Conservation (phyloP, 352 stramenopile species). For the Phytopythium oedochilum region DNA sequence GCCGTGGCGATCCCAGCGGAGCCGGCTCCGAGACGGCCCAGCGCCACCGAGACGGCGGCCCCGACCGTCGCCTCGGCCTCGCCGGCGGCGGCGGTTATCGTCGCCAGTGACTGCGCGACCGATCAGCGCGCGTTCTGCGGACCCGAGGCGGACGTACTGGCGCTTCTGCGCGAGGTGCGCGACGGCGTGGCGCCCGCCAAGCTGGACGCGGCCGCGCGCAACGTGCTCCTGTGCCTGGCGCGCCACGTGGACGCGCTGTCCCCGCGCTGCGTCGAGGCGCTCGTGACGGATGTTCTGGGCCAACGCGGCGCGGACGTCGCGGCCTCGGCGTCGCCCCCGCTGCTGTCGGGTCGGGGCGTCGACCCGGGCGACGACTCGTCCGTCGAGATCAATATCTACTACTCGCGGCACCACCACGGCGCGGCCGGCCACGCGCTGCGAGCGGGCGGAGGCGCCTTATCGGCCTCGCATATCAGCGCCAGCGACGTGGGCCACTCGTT, state of each 20-base stretch:
- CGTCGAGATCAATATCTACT: slow-evolving; percentile 55
- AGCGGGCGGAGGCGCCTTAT: slow-evolving; percentile 12
- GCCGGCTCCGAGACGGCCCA: background rate
- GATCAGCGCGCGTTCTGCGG: slow-evolving; percentile 40
- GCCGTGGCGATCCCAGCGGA: background rate
- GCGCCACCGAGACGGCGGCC: background rate
- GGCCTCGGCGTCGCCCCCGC: slow-evolving; percentile 2
- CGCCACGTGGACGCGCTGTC: slow-evolving; percentile 49
- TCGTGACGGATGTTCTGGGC: slow-evolving; percentile 24
- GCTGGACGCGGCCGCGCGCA: slow-evolving; percentile 33
- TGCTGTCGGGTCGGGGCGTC: slow-evolving; percentile 5
- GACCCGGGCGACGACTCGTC: slow-evolving; percentile 39
- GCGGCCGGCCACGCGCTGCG: slow-evolving; percentile 22
- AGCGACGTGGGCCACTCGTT: slow-evolving; percentile 21
- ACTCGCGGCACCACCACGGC: slow-evolving; percentile 41
- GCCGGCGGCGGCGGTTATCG: background rate
- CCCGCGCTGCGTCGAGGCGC: slow-evolving; percentile 35
- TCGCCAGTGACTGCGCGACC: slow-evolving; percentile 16
- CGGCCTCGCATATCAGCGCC: slow-evolving; percentile 12
- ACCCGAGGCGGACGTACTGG: slow-evolving; percentile 40
- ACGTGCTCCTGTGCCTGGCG: slow-evolving; percentile 48
- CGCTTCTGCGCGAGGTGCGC: slow-evolving; percentile 34
- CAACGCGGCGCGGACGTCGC: slow-evolving; percentile 2
- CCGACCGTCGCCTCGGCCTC: background rate
- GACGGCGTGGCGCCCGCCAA: slow-evolving; percentile 24